These are phyloP conservation scores for Heracleum sosnowskyi DNA, from an alignment of 129 eudicot species.

Conservation along the genomic window DNA sequence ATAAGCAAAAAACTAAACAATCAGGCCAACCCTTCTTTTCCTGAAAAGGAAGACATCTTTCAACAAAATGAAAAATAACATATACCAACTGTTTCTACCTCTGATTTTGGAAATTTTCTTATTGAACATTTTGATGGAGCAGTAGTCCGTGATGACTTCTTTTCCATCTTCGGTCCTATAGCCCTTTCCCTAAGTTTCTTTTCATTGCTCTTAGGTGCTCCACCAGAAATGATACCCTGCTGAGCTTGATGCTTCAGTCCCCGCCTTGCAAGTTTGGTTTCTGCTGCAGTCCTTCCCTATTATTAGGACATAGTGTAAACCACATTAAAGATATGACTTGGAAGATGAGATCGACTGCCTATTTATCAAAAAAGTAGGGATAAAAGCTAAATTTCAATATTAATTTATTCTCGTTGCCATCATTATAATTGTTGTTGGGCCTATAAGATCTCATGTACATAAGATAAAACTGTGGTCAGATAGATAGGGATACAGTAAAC, in stretches of 20 bases:
- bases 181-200: slow-evolving; percentile 30
- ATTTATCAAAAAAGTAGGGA: not conserved
- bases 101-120: slow-evolving; percentile 30
- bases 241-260: slow-evolving; percentile 22
- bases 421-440: not conserved
- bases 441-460: not conserved
- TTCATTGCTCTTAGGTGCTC: slow-evolving; percentile 30
- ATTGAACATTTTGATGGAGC: slow-evolving; percentile 22
- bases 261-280: slow-evolving; percentile 24
- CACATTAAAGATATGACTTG: slow-evolving; percentile 1
- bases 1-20: not conserved
- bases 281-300: slow-evolving; percentile 34
- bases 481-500: not conserved
- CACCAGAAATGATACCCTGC: slow-evolving; percentile 25
- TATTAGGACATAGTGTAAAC: slow-evolving; percentile 14
- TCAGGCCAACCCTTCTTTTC: not conserved
- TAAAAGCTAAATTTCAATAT: not conserved
- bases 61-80: not conserved
- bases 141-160: slow-evolving; percentile 32
- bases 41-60: not conserved
- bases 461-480: not conserved
- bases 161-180: slow-evolving; percentile 29
- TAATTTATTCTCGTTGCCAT: not conserved
- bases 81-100: slow-evolving; percentile 24
- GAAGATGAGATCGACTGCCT: not conserved